Conservation (phyloP, 495 filamentous ascomycete genomes). For the Darksidea phi region DNA sequence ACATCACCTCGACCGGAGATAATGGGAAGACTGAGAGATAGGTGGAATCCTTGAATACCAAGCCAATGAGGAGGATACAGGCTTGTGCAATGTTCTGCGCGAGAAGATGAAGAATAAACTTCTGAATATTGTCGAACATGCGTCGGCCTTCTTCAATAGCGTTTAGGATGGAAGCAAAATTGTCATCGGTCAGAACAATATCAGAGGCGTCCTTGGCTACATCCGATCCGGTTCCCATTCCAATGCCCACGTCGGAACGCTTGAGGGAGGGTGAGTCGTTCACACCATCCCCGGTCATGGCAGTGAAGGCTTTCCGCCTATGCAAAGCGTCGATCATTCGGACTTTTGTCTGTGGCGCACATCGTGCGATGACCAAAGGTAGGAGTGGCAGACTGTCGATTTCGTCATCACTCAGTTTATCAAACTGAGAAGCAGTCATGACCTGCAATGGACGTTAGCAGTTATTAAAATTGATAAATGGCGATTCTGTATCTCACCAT, state of each 20-base stretch:
- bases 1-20: constrained; percentile 71
- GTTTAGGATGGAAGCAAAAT: constrained; percentile 78
- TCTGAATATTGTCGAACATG: constrained; percentile 82
- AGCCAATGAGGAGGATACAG: constrained; percentile 65
- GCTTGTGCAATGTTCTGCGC: constrained; percentile 75
- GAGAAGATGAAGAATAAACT: constrained; percentile 74
- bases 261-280: constrained; percentile 83
- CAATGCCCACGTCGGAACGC: constrained; percentile 80
- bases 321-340: constrained; percentile 77
- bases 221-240: constrained; percentile 78
- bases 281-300: constrained; percentile 88
- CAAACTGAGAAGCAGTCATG: constrained; percentile 70
- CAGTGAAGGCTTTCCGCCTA: constrained; percentile 62
- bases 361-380: constrained; percentile 69
- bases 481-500: constrained; percentile 46
- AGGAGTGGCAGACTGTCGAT: constrained; percentile 65
- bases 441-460: too few species aligned
- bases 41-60: constrained; percentile 65
- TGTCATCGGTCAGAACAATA: constrained; percentile 78
- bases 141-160: constrained; percentile 73
- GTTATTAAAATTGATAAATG: too few species aligned
- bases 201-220: constrained; percentile 85
- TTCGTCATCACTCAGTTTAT: constrained; percentile 57
- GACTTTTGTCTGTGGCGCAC: constrained; percentile 70
- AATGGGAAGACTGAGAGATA: constrained; percentile 72